phyloP scores from a whole-genome alignment of 768 basidiomycete genomes.

The Pulveroboletus sp. region DNA sequence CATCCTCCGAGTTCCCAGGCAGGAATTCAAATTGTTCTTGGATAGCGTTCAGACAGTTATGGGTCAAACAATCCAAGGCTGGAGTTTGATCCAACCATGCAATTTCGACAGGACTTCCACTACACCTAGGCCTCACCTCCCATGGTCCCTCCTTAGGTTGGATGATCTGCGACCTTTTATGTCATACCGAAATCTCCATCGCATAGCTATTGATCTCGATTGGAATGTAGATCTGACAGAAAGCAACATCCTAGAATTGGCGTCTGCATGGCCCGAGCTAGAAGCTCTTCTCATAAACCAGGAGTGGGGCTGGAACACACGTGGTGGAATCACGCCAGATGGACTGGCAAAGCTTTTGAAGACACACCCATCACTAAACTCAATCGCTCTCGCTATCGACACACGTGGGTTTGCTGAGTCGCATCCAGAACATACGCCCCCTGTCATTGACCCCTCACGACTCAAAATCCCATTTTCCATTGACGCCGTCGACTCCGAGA shows the following conservation, averaged over 20 bases:
- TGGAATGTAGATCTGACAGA: conserved; percentile 3
- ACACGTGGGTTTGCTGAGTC: background rate
- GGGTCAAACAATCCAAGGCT: background rate
- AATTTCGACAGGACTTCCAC: background rate
- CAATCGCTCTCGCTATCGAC: conserved; percentile 5
- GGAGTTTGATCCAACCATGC: no score
- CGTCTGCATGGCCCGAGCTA: conserved; percentile 6
- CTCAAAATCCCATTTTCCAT: background rate
- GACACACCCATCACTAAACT: background rate
- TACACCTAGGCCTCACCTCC: no score
- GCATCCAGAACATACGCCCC: background rate
- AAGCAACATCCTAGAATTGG: background rate
- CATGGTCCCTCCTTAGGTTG: background rate
- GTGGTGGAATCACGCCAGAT: conserved; percentile 4
- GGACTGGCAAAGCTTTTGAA: conserved; percentile 4
- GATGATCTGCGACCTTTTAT: conserved; percentile 1
- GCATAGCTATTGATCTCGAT: background rate
- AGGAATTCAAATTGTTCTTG: background rate
- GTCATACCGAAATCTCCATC: background rate
- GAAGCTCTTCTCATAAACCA: conserved; percentile 5
- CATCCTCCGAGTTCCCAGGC: background rate
- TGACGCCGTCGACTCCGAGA: conserved; percentile 1
- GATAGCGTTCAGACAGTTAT: background rate
- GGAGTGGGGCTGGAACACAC: conserved; percentile 4
- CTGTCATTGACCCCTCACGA: no score